Evolutionary conservation across 1,284 basidiomycete species (phyloP).

Genomic region (Moesziomyces parantarcticus): DNA sequence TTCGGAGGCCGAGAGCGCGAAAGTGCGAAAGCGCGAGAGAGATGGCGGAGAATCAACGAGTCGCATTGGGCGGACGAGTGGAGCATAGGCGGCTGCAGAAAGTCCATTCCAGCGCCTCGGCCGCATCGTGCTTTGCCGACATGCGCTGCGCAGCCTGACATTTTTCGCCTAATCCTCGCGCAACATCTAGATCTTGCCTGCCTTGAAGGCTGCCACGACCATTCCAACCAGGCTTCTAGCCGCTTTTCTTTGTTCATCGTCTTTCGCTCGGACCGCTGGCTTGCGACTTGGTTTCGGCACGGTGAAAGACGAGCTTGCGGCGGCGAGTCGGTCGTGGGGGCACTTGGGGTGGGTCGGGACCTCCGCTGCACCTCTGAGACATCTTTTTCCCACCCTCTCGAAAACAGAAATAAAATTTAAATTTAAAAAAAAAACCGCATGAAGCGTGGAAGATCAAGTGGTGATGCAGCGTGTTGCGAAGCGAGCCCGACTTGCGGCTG

Average conservation of each 20-base stretch:
- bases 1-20: background rate
- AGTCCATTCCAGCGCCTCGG: no score
- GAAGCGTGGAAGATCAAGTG: background rate
- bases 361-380: background rate
- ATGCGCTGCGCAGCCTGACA: background rate
- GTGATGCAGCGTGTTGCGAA: background rate
- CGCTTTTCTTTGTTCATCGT: no score
- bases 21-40: background rate
- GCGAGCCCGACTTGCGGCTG: background rate
- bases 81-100: no score
- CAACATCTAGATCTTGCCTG: background rate
- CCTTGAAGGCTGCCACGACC: background rate
- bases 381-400: background rate
- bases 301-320: background rate
- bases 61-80: slow-evolving; percentile 11
- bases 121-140: no score
- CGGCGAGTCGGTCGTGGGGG: background rate
- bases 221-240: background rate
- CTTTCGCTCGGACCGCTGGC: no score
- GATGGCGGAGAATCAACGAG: slow-evolving; percentile 24
- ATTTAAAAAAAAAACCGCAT: background rate
- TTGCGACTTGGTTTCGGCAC: no score
- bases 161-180: background rate
- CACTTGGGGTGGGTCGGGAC: background rate
- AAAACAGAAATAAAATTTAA: background rate